Percentiles rank a stretch among this genome's conserved stretches.
phyloP scores from a whole-genome alignment of 257 asterid genomes.

The Solanum habrochaites region DNA sequence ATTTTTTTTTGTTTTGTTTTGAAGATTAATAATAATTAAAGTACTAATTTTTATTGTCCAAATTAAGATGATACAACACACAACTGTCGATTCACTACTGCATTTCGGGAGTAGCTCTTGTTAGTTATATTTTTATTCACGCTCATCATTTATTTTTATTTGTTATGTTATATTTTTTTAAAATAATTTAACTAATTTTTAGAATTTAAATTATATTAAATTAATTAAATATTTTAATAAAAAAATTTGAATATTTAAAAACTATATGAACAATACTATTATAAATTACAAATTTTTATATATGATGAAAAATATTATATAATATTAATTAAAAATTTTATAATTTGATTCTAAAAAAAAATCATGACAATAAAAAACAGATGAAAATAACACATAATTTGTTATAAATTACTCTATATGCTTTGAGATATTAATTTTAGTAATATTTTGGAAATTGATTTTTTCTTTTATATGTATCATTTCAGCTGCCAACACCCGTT shows the following conservation, averaged over 20 bases:
- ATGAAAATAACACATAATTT: too few relatives aligned
- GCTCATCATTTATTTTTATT: too few relatives aligned
- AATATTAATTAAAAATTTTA: too few relatives aligned
- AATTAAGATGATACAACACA: background rate
- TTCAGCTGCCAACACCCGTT: background rate
- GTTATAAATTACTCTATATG: background rate
- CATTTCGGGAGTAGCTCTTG: background rate
- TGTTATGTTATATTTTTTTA: rapidly evolving
- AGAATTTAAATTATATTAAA: too few relatives aligned
- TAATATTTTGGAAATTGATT: background rate
- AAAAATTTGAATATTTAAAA: too few relatives aligned
- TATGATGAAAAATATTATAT: too few relatives aligned
- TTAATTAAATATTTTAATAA: too few relatives aligned
- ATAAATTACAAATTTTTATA: too few relatives aligned
- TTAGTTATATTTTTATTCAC: background rate
- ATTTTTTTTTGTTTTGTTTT: background rate
- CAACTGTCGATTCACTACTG: background rate
- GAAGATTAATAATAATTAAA: background rate
- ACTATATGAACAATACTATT: too few relatives aligned
- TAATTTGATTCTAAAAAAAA: too few relatives aligned
- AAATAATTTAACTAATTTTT: too few relatives aligned
- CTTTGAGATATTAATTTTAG: background rate
- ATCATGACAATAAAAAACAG: too few relatives aligned
- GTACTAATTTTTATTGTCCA: background rate
- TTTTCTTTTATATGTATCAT: background rate